These are phyloP conservation scores for Talaromyces stipitatus DNA, from an alignment of 495 filamentous ascomycete genomes.

Conservation along the genomic window DNA sequence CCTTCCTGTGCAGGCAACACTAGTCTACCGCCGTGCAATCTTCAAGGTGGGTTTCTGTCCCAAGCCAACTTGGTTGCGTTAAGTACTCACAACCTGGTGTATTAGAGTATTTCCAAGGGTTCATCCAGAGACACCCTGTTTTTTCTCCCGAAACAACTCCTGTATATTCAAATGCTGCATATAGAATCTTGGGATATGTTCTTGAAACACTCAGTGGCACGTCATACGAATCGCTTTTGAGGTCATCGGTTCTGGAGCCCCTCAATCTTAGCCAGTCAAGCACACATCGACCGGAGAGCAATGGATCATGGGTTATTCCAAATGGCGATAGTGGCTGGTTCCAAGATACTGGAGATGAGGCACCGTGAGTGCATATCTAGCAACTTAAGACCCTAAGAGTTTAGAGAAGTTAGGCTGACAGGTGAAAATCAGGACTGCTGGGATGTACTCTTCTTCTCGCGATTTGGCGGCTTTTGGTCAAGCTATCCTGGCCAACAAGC, in stretches of 20 bases:
- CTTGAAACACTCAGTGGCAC: conserved; percentile 28
- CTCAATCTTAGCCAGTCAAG: conserved; percentile 33
- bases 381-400: neutral
- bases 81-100: too few species aligned
- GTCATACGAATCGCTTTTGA: conserved; percentile 10
- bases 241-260: conserved; percentile 33
- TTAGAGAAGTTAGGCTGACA: neutral
- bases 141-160: conserved; percentile 43
- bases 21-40: neutral
- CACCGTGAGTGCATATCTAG: conserved; percentile 33
- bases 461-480: conserved; percentile 48
- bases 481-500: conserved; percentile 43
- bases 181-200: conserved; percentile 47
- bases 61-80: too few species aligned
- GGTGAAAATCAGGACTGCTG: conserved; percentile 35
- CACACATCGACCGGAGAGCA: conserved; percentile 27
- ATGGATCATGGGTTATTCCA: conserved; percentile 27
- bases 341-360: conserved; percentile 31
- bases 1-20: conserved; percentile 16
- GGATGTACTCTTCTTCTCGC: conserved; percentile 46
- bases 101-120: conserved; percentile 47
- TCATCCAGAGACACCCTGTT: conserved; percentile 38
- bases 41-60: too few species aligned
- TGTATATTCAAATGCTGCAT: conserved; percentile 53
- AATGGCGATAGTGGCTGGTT: conserved; percentile 29